A percentile compares a stretch with the other conserved stretches of the same genome.
Evolutionary conservation across 225 moss, liverwort and hornwort genomes (phyloP).

Genomic region (Rhytidiadelphus loreus): DNA sequence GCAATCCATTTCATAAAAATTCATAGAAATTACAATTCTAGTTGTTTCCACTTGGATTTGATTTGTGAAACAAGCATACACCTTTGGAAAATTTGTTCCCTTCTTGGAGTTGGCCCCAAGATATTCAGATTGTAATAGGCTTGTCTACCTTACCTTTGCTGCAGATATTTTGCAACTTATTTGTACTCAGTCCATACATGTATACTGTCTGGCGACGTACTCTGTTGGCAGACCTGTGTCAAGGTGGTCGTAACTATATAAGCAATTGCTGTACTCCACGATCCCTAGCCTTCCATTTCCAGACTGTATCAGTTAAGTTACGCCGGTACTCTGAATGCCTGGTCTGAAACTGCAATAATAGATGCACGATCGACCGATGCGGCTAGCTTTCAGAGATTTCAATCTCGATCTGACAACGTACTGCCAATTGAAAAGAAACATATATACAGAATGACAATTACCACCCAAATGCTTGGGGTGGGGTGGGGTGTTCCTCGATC

Average conservation of each 20-base stretch:
- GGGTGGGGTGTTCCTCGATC: not conserved
- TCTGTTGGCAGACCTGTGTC: not conserved
- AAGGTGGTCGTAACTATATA: not conserved
- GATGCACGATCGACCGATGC: not conserved
- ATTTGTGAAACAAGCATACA: too few species aligned
- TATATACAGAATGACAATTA: not conserved
- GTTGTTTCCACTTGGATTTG: too few species aligned
- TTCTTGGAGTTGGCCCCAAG: too few species aligned
- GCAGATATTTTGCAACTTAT: not conserved
- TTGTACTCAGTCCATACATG: not conserved
- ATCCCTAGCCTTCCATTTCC: not conserved
- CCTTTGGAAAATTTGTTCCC: too few species aligned
- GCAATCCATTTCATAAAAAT: too few species aligned
- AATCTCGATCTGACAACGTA: not conserved
- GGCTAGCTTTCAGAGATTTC: not conserved
- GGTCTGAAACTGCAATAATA: not conserved
- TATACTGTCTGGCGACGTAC: not conserved
- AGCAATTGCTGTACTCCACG: not conserved
- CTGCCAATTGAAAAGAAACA: not conserved
- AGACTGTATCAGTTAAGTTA: not conserved
- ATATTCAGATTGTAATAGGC: too few species aligned
- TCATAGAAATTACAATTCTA: too few species aligned
- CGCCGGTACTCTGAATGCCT: not conserved
- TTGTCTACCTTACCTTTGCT: not conserved
- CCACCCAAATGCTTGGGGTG: not conserved